Base-by-base conservation (phyloP, 2,329 filamentous ascomycete species). In the Byssoonygena ceratinophila region DNA sequence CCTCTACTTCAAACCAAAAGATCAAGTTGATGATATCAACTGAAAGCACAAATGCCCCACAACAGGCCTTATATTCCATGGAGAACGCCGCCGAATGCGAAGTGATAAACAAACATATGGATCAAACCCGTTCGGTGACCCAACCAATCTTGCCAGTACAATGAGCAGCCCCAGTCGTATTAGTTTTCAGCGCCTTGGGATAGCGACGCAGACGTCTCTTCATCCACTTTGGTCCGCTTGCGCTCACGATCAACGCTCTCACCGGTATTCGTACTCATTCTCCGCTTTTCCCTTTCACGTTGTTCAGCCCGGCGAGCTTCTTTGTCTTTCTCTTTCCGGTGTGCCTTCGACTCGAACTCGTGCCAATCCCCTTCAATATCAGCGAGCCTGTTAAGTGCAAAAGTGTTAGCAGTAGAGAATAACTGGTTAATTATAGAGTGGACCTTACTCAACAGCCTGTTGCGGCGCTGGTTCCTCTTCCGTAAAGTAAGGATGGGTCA, bases 301-400 rank as follows among this genome's bases (percentile, higher is more conserved):
- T 70, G 64, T 54, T 73, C 71, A 52, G 63, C 70, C 43, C 71
- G 69, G 50, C 77, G 68, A 16, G 73, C 74, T 61, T 82, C 79
- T 57, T 77, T 75, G 55, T 83, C 80, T 53, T 89, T 91, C 67
- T 96, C 90, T 60, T 92, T 92, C 29, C 92, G 79, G 23, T 95
- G 76, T 14, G 89, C 90, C 71, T 98, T 98, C 52, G 88, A 94
- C 71, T 98, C 92, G 63, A 97, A 95, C 66, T 98, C 92, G 65
- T 98, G 92, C 92, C 92, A 98, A 62, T 98, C 92, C 20, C 92
- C 92, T 61, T 92, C 81, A 27, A 98, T 77, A 46, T 83, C 75
- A 55, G 84, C 82, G 46, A 98, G 78, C 63, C 85, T 87, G 57
- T 41, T 7, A 41, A 48, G 32, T 34, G 14, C 34, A 31, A 51